A percentile compares a stretch with the other conserved stretches of the same genome.
These are phyloP conservation scores for Roridomyces roridus DNA, from an alignment of 768 basidiomycete genomes.

Conservation along the genomic window DNA sequence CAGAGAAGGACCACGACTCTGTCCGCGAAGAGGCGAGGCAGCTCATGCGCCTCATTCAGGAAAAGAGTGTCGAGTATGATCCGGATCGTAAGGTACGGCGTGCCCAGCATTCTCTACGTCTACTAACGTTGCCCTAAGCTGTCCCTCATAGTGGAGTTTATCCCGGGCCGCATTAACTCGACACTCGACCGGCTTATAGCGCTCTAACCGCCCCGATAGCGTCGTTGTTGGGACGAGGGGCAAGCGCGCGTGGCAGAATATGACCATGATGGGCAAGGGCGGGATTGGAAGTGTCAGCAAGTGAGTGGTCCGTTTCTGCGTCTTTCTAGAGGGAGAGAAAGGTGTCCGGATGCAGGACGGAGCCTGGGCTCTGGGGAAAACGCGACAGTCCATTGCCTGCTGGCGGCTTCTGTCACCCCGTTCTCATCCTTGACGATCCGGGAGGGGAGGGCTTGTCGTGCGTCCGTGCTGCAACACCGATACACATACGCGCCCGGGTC, in stretches of 20 bases:
- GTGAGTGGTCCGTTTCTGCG: neutral
- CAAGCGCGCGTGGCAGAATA: constrained; percentile 47
- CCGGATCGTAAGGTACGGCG: constrained; percentile 70
- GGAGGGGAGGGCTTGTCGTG: too few relatives aligned
- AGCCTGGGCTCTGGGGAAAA: too few relatives aligned
- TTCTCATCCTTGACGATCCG: too few relatives aligned
- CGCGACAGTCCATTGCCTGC: too few relatives aligned
- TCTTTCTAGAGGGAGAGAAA: too few relatives aligned
- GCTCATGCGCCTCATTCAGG: constrained; percentile 80
- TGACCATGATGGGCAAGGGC: constrained; percentile 41
- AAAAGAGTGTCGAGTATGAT: constrained; percentile 79
- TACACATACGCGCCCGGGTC: too few relatives aligned
- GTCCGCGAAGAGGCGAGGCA: constrained; percentile 87
- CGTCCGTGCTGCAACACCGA: too few relatives aligned
- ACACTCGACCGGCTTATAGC: constrained; percentile 93
- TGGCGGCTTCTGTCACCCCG: too few relatives aligned
- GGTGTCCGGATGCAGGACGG: too few relatives aligned
- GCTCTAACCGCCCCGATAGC: constrained; percentile 88
- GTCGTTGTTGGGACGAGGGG: constrained; percentile 94
- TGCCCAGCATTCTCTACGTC: neutral
- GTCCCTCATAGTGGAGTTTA: constrained; percentile 91
- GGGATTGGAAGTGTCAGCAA: constrained; percentile 61
- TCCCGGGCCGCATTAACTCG: constrained; percentile 88
- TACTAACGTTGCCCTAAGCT: too few relatives aligned
- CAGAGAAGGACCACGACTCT: constrained; percentile 78